Conservation (phyloP, 169 alveolate genomes). For the Plasmodium cynomolgi region DNA sequence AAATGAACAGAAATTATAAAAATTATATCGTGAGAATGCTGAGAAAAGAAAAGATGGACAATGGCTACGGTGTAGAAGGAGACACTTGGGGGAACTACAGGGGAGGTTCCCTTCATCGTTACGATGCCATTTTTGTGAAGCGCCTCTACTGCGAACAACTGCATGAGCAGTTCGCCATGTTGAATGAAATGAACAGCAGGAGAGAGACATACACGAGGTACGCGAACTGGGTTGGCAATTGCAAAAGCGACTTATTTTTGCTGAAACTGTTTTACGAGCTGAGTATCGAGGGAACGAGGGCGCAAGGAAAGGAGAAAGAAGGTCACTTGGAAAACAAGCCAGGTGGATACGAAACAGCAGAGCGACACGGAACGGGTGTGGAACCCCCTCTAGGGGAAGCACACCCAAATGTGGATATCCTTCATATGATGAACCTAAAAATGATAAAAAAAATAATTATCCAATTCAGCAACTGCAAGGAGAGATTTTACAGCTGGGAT, state of each 20-base stretch:
- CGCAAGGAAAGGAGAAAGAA: too few relatives aligned
- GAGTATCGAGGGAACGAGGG: too few relatives aligned
- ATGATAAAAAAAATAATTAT: not conserved
- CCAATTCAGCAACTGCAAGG: slow-evolving; percentile 5
- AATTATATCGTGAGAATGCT: not conserved
- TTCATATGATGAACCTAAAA: not conserved
- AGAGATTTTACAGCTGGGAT: not conserved
- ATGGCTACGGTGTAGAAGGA: too few relatives aligned
- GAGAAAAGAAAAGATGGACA: not conserved
- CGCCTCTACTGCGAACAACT: not conserved
- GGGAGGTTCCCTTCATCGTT: not conserved
- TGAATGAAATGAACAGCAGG: not conserved
- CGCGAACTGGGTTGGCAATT: not conserved
- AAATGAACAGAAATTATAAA: not conserved
- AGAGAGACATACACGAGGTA: not conserved
- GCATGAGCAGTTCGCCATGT: not conserved
- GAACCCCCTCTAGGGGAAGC: too few relatives aligned
- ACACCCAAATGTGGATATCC: too few relatives aligned
- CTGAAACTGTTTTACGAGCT: slow-evolving; percentile 1
- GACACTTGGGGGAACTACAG: too few relatives aligned
- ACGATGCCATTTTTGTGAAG: not conserved
- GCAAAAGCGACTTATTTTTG: not conserved
- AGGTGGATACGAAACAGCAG: not conserved
- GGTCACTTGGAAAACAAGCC: not conserved
- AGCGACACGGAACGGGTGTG: not conserved